Base-by-base conservation (phyloP, 2,329 filamentous ascomycete species). In the Bipolaris oryzae region DNA sequence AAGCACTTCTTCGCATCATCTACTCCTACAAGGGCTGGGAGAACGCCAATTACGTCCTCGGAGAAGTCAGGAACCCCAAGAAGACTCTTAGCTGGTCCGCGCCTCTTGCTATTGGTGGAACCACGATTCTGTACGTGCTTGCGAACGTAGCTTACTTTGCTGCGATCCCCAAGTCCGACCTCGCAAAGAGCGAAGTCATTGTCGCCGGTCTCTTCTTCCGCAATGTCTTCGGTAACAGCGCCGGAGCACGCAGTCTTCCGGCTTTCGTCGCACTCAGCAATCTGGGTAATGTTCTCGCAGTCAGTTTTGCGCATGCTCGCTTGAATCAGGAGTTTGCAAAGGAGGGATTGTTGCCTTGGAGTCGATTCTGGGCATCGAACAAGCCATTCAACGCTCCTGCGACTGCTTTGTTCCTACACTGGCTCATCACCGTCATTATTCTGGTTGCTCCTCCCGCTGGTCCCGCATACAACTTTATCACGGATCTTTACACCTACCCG, bases 281-380 rank as follows among this genome's bases (percentile, higher is more conserved):
- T 60, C 66, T 88, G 45, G 86, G 86, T 6, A 88, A 88, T 49
- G 84, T 89, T 0, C 74, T 88, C 7, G 83, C 84, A 18, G 81
- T 87, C 43, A 85, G 81, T 55, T 88, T 87, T 62, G 80, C 84
- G 0, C 84, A 87, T 50, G 76, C 85, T 0, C 79, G 85, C 0
- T 64, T 87, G 9, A 87, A 85, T 62, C 85, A 87, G 61, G 88
- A 90, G 71, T 78, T 91, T 42, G 89, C 85, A 0, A 89, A 89
- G 66, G 88, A 91, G 66, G 87, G 87, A 0, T 77, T 91, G 5
- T 68, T 91, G 13, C 89, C 89, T 0, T 88, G 82, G 52, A 86
- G 85, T 58, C 80, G 80, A 2, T 84, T 91, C 70, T 90, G 86
- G 85, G 88, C 88, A 0, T 89, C 86, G 3, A 88, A 87, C 67